Evolutionary conservation across 257 asterid species (phyloP).

Genomic region (Solanum sitiens): DNA sequence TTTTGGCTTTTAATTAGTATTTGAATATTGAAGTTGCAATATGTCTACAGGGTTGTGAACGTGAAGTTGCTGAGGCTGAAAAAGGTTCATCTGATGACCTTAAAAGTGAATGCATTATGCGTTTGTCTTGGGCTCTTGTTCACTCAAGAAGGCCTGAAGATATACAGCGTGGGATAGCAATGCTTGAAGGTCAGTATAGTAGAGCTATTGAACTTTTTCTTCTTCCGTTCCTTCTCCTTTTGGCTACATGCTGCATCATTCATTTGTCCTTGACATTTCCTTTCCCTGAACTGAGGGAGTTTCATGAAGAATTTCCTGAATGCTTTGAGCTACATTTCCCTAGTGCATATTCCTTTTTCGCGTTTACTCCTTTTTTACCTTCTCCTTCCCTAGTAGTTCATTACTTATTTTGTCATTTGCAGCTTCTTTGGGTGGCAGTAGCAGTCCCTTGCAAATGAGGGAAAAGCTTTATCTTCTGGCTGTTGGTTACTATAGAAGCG

Average conservation of each 20-base stretch:
- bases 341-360: not conserved
- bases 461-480: slow-evolving; percentile 77
- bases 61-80: slow-evolving; percentile 81
- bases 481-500: slow-evolving; percentile 76
- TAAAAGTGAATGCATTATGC: slow-evolving; percentile 81
- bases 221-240: not conserved
- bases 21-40: not conserved
- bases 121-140: slow-evolving; percentile 95
- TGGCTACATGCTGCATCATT: not conserved
- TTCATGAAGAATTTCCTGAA: not conserved
- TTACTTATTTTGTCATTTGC: slow-evolving; percentile 19
- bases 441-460: slow-evolving; percentile 42
- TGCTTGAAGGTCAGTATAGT: slow-evolving; percentile 72
- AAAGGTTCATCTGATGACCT: slow-evolving; percentile 61
- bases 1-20: not conserved
- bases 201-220: not conserved
- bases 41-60: slow-evolving; percentile 76
- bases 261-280: not conserved
- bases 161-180: slow-evolving; percentile 88
- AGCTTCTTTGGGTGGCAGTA: slow-evolving; percentile 55
- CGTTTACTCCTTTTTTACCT: not conserved
- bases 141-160: slow-evolving; percentile 77
- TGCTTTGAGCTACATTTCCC: not conserved
- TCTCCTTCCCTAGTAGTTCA: not conserved
- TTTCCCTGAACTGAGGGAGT: not conserved